Conservation (phyloP, 2,329 filamentous ascomycete genomes). For the Fusarium nisikadoi region DNA sequence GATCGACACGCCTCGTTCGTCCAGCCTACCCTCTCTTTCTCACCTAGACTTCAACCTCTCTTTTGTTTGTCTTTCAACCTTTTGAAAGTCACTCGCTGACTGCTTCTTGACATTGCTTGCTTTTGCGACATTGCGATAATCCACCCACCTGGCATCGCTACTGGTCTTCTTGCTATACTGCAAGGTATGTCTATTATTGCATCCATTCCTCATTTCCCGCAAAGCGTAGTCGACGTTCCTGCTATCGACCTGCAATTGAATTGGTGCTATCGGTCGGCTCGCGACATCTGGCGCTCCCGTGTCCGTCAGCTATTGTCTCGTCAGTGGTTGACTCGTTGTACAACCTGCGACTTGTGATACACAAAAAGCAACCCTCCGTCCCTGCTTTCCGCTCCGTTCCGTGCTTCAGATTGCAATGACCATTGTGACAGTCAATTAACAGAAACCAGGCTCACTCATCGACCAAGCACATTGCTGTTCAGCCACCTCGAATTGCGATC, state of each 20-base stretch:
- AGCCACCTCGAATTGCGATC: conserved; percentile 32
- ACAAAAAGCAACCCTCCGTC: conserved; percentile 39
- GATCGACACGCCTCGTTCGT: conserved; percentile 27
- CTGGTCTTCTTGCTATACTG: conserved; percentile 21
- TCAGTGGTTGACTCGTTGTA: conserved; percentile 30
- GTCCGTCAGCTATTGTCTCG: conserved; percentile 28
- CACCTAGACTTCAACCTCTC: conserved; percentile 14
- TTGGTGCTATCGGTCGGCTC: conserved; percentile 36
- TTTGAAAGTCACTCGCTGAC: conserved; percentile 14
- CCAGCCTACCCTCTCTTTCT: conserved; percentile 8
- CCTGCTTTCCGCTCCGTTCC: conserved; percentile 34
- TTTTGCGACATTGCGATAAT: conserved; percentile 34
- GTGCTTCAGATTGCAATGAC: conserved; percentile 23
- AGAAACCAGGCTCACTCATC: conserved; percentile 36
- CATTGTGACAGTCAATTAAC: conserved; percentile 37
- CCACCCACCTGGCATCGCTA: conserved; percentile 20
- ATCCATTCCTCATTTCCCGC: conserved; percentile 18
- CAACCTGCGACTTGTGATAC: conserved; percentile 39
- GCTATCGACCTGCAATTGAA: conserved; percentile 22
- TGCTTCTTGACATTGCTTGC: conserved; percentile 23
- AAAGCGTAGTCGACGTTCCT: conserved; percentile 12
- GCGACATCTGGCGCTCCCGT: conserved; percentile 38
- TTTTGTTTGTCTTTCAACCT: conserved; percentile 19
- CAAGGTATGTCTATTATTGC: conserved; percentile 38
- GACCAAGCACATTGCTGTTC: conserved; percentile 15